Base-by-base conservation (phyloP, 2,329 filamentous ascomycete genomes). In the Lasiodiplodia sp. region DNA sequence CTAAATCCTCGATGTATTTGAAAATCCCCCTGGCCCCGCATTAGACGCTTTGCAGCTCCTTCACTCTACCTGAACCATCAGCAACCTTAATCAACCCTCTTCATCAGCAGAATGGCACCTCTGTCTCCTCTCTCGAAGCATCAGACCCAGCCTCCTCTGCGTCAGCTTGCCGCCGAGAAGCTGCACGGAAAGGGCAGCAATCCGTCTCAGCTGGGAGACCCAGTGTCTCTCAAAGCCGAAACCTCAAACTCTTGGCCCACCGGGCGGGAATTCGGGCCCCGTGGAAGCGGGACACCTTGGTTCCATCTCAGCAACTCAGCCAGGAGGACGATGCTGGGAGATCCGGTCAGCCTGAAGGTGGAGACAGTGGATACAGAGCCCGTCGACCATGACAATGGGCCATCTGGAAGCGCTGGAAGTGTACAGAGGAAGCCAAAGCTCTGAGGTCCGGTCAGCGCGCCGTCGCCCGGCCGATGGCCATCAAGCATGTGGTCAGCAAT, bases 301-400 rank as follows among this genome's bases (percentile, higher is more conserved):
- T 37, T 23, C 8, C 47, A 38, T 16, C 18, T 47, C 11, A 60
- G 37, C 21, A 23, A 47, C 11, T 38, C 57, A 11, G 34, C 57
- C n/a, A 69, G 63, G 21, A 67, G 21, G 34, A 69, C 68, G 2
- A 67, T 69, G 68, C 57, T 69, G 21, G 68, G 68, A 16, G 68
- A 69, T 44, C 68, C 68, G 16, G 44, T 66, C 12, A 58, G 52
- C 16, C n/a, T 69, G 28, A 69, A 66, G 31, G 62, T 63, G 14
- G 68, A 69, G 31, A 69, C 63, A 23, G 53, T 23, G 12, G 34
- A 62, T 3, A 34, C 51, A 23, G 56, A 63, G 16, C 66, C 66
- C 44, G 49, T 55, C 37, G 66, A 68, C 63, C 66, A 68, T 47
- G 66, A 68, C 25, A 68, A 68, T 37, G 66, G 66, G 16, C 66